Percentiles rank a stretch among this genome's conserved stretches.
Evolutionary conservation across 2,329 filamentous ascomycete species (phyloP).

Genomic region (Phaeosphaeria sp.): DNA sequence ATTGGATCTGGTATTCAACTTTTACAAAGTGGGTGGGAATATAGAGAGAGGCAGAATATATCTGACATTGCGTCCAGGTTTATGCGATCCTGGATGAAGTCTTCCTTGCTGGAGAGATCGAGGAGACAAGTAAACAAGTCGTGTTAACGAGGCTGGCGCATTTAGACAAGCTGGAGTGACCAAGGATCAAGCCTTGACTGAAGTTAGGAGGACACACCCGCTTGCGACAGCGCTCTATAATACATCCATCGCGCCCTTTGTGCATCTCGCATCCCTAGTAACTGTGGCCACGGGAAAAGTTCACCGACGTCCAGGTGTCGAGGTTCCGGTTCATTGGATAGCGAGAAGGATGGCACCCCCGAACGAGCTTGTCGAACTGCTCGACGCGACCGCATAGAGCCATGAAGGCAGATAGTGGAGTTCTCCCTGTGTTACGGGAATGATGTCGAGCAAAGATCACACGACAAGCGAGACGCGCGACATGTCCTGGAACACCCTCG

Average conservation of each 20-base stretch:
- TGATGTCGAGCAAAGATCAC: background rate
- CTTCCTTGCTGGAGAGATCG: constrained; percentile 95
- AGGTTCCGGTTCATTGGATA: background rate
- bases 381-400: background rate
- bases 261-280: no score
- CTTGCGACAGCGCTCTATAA: background rate
- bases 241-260: background rate
- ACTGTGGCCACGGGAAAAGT: no score
- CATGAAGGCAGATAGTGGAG: background rate
- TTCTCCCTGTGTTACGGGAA: background rate
- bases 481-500: background rate
- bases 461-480: background rate
- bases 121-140: constrained; percentile 98
- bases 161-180: constrained; percentile 89
- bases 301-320: no score
- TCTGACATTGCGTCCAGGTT: constrained; percentile 61
- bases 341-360: background rate
- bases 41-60: background rate
- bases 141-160: constrained; percentile 94
- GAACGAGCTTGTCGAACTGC: background rate
- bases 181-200: no score
- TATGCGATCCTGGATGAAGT: constrained; percentile 99
- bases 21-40: constrained; percentile 66
- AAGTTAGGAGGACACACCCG: background rate
- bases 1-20: constrained; percentile 83